phyloP scores from a whole-genome alignment of 768 basidiomycete genomes.

The Sporobolomyces phaffii region DNA sequence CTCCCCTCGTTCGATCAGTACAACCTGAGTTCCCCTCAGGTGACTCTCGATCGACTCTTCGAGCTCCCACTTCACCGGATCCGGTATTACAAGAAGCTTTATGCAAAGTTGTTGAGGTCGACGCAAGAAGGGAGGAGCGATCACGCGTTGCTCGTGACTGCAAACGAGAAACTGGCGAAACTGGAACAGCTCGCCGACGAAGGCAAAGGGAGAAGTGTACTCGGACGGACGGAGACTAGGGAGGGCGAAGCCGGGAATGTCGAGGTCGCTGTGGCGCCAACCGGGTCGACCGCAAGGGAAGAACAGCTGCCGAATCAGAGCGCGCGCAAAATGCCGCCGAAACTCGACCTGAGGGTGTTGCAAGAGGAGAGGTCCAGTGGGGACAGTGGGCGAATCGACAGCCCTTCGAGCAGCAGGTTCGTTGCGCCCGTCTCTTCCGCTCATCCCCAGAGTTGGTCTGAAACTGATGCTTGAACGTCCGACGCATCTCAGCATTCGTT shows the following conservation, averaged over 20 bases:
- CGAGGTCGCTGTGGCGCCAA: background rate
- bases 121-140: constrained; percentile 81
- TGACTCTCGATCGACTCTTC: constrained; percentile 86
- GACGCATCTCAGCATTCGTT: constrained; percentile 9
- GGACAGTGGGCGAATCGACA: background rate
- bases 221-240: too few species aligned
- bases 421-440: background rate
- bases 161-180: constrained; percentile 69
- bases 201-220: constrained; percentile 9
- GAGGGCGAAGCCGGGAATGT: background rate
- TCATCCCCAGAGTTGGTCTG: background rate
- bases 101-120: constrained; percentile 74
- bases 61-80: constrained; percentile 74
- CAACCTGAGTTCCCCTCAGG: constrained; percentile 49
- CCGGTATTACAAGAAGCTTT: constrained; percentile 86
- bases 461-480: too few species aligned
- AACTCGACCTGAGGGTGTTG: constrained; percentile 2
- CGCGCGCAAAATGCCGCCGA: background rate
- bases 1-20: constrained; percentile 49
- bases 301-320: background rate
- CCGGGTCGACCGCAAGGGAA: background rate
- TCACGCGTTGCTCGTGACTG: constrained; percentile 69
- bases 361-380: constrained; percentile 2
- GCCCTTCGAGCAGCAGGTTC: constrained; percentile 24
- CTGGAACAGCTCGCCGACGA: constrained; percentile 54